Base-by-base conservation (phyloP, 495 filamentous ascomycete species). In the Penicillium flavigenum region DNA sequence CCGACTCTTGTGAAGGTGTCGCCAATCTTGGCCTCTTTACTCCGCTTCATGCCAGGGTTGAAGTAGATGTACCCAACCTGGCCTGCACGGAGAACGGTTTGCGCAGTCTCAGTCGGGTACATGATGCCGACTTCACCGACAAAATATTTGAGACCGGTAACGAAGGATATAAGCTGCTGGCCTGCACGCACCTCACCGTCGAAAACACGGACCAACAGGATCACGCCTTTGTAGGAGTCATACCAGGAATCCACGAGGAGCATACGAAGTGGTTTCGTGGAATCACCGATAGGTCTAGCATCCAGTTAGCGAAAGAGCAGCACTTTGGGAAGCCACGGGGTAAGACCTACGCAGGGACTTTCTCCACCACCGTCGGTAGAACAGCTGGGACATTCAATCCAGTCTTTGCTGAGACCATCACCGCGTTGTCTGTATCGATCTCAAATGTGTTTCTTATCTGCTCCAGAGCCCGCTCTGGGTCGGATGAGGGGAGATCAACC, bases 201-300 rank as follows among this genome's bases (percentile, higher is more conserved):
- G 65, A 98, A 98, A 45, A 98, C 79, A 14, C 94, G 82, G 34
- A 98, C 91, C 9, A 98, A 80, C 50, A 96, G 81, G 38, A 98
- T 90, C 26, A 98, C 94, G 17, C 94, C 94, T 59, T 89, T 90
- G 72, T 96, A 98, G 45, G 85, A 90, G 59, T 95, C 90, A 68
- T 98, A 98, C 94, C 94, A 98, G 7, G 91, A 96, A 68, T 98
- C 94, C 42, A 98, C 92, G 20, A 98, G 83, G 7, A 98, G 74
- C 76, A 98, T 85, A 38, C 89, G 83, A 31, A 97, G 72, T 16
- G 90, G 89, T 61, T 82, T 87, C 9, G 67, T 76, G 47, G 74
- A 67, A 62, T 92, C 86, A n/a, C 92, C 92, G 2, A 81, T 73
- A 5, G 92, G 92, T 41, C 84, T 83, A 57, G 8, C 19, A 27